Base-by-base conservation (phyloP, 768 basidiomycete species). In the Mycena indigotica region DNA sequence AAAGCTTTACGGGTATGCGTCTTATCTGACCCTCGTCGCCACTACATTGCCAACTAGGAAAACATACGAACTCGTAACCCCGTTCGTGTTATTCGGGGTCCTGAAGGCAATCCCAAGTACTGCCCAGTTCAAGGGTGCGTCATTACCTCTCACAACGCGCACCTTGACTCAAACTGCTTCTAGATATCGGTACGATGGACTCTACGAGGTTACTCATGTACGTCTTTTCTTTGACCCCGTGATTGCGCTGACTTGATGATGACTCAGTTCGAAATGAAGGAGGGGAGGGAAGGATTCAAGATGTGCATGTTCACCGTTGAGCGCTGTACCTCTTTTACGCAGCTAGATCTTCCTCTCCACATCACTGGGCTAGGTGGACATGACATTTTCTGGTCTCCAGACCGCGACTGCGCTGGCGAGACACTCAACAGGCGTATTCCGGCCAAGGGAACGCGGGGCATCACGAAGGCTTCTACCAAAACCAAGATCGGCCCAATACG, bases 141-240 rank as follows among this genome's bases (percentile, higher is more conserved):
- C 10, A 19, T 16, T 35, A 2, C 23, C 10, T 30, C 25, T 10
- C 25, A n/a, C 24, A 15, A 15, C 15, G 3, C 8, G 6, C 28
- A 32, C n/a, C 6, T 28, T 3, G n/a, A 24, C 32, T 15, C 6
- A 32, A 10, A n/a, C n/a, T n/a, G n/a, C 8, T 5, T n/a, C 3
- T 26, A 25, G 61, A 6, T 63, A 63, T 45, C 62, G 62, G 35
- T 63, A 63, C 52, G 62, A 63, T 45, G 62, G 62, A 5, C 58
- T 63, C 8, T 63, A 63, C 52, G 39, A 48, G 6, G 62, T 63
- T 13, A 21, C 19, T 16, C 21, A 21, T 28, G 57, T 59, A 6
- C 8, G 52, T 44, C 15, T 19, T n/a, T n/a, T n/a, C n/a, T n/a
- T n/a, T n/a, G n/a, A n/a, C n/a, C n/a, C n/a, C n/a, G n/a, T n/a